These are phyloP conservation scores for Xylaria cubensis DNA, from an alignment of 495 filamentous ascomycete species.

Conservation along the genomic window DNA sequence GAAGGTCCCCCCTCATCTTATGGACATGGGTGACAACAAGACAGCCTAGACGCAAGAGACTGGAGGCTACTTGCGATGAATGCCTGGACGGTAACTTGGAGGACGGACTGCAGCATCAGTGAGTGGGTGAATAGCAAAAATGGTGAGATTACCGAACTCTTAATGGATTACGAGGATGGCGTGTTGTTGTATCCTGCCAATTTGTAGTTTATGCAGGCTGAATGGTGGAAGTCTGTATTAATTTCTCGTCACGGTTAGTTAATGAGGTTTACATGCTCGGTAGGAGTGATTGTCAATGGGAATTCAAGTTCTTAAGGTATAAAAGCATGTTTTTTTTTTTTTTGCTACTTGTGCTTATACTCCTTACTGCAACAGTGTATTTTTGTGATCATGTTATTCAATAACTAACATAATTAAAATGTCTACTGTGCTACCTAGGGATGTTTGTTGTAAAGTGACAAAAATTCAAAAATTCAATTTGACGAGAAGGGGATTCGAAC, in stretches of 20 bases:
- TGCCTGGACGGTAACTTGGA: neutral
- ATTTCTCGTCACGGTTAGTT: neutral
- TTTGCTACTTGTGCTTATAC: no score
- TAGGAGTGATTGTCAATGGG: neutral
- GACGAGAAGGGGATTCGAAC: constrained; percentile 41
- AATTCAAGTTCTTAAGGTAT: neutral
- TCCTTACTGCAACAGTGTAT: no score
- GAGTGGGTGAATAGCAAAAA: neutral
- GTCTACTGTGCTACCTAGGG: no score
- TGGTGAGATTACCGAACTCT: neutral
- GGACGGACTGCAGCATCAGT: neutral
- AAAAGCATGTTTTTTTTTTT: no score
- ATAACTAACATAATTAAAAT: neutral
- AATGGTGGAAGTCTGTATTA: neutral
- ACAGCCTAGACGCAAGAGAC: neutral
- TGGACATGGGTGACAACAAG: neutral
- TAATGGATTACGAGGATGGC: neutral
- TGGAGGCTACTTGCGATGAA: neutral
- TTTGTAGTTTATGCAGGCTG: neutral
- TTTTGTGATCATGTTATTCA: neutral
- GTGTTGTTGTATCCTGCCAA: neutral
- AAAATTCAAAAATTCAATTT: neutral
- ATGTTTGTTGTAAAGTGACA: no score
- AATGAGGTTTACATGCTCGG: neutral
- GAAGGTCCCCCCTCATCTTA: neutral